Evolutionary conservation across 1,284 basidiomycete genomes (phyloP).

Genomic region (Uromyces viciae-fabae): DNA sequence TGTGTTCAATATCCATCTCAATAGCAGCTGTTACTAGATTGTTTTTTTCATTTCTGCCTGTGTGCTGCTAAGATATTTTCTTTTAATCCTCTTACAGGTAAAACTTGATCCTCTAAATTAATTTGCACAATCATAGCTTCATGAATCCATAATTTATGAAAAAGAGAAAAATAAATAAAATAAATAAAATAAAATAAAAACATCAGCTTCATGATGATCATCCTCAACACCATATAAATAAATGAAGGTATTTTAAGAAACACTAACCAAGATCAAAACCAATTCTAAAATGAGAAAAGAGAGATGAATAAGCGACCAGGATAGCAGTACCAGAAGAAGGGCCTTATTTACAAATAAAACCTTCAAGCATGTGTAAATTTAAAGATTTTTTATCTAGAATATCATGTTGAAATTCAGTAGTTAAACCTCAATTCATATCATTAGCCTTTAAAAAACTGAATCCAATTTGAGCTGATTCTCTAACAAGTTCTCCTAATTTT

Average conservation of each 20-base stretch:
- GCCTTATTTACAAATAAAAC: constrained; percentile 94
- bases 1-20: constrained; percentile 86
- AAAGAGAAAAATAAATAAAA: too few relatives aligned
- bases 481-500: constrained; percentile 95
- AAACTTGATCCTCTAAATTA: constrained; percentile 82
- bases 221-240: not conserved
- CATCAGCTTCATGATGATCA: constrained; percentile 19
- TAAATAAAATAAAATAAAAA: constrained; percentile 52
- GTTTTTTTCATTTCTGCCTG: constrained; percentile 88
- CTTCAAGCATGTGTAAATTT: constrained; percentile 94
- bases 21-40: constrained; percentile 79
- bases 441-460: constrained; percentile 89
- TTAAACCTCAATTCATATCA: constrained; percentile 81
- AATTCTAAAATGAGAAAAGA: constrained; percentile 78
- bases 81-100: constrained; percentile 87
- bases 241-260: not conserved
- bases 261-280: constrained; percentile 76
- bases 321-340: constrained; percentile 94
- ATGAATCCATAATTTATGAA: not conserved
- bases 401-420: constrained; percentile 68
- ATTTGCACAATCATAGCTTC: constrained; percentile 91
- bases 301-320: constrained; percentile 79
- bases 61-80: constrained; percentile 77
- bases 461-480: constrained; percentile 90
- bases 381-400: constrained; percentile 74